A percentile compares a stretch with the other conserved stretches of the same genome.
These are phyloP conservation scores for Hypoxylon sp. DNA, from an alignment of 2,329 filamentous ascomycete genomes.

Conservation along the genomic window DNA sequence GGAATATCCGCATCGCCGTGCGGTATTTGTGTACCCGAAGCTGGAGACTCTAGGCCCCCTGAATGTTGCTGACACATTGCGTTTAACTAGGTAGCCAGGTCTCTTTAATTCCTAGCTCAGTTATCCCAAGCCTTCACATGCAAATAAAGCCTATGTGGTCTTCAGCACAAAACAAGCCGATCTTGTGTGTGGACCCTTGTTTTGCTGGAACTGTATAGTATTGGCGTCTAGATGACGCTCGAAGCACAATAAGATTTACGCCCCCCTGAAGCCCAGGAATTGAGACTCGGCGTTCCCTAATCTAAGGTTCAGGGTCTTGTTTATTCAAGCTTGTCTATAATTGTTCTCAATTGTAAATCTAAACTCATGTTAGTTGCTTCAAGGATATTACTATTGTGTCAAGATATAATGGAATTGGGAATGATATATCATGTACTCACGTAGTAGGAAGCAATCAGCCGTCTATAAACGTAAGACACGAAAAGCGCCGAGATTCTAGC, in stretches of 20 bases:
- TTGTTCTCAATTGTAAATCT: neutral
- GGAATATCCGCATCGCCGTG: constrained; percentile 27
- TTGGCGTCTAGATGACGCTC: neutral
- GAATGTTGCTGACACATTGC: constrained; percentile 51
- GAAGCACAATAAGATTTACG: neutral
- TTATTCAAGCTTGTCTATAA: neutral
- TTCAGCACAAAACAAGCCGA: neutral
- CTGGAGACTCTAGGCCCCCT: constrained; percentile 28
- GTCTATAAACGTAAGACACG: neutral
- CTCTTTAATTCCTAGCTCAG: neutral
- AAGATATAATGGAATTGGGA: constrained; percentile 3
- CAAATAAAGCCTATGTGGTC: neutral
- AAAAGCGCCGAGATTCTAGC: neutral
- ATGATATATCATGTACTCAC: constrained; percentile 16
- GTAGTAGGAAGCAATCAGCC: constrained; percentile 10
- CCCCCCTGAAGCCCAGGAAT: neutral
- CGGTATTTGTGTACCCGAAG: constrained; percentile 19
- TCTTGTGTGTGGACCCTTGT: neutral
- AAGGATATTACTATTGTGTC: neutral
- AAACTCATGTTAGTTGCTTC: neutral
- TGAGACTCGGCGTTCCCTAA: neutral
- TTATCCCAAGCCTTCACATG: neutral
- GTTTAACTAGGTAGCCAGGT: constrained; percentile 1
- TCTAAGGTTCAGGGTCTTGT: neutral
- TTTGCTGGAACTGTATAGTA: neutral